Evolutionary conservation across 345 rosid genomes (phyloP).

Genomic region (Pistacia atlantica): DNA sequence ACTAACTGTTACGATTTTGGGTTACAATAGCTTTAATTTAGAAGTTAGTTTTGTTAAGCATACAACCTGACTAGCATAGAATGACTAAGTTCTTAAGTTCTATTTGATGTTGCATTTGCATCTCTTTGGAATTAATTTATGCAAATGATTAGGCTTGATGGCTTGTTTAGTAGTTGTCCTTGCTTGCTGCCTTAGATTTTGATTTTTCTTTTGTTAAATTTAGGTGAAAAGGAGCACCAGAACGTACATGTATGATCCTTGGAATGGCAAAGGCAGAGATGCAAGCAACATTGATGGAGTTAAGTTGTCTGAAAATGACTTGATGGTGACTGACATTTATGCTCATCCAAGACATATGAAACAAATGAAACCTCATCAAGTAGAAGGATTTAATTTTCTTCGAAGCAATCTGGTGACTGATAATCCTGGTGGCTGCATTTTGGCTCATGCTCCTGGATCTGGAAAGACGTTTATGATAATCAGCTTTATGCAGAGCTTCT

Average conservation of each 20-base stretch:
- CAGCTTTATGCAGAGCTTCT: constrained; percentile 87
- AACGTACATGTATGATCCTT: constrained; percentile 55
- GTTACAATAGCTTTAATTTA: too few relatives aligned
- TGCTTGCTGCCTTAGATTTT: neutral
- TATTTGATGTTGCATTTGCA: neutral
- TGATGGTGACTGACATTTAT: constrained; percentile 55
- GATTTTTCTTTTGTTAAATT: constrained; percentile 15
- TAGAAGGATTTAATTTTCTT: constrained; percentile 82
- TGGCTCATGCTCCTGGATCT: constrained; percentile 98
- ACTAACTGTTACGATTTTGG: too few relatives aligned
- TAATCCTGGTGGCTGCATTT: constrained; percentile 84
- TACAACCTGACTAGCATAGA: too few relatives aligned
- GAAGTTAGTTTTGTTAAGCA: too few relatives aligned
- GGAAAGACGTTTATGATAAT: constrained; percentile 94
- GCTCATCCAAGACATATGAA: constrained; percentile 87
- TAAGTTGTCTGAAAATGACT: constrained; percentile 51
- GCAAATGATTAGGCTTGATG: neutral
- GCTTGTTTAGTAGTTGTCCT: constrained; percentile 3
- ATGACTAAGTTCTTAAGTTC: too few relatives aligned
- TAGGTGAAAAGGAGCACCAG: constrained; percentile 64
- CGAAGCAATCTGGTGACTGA: constrained; percentile 68
- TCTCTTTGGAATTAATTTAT: neutral
- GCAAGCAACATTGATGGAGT: constrained; percentile 43
- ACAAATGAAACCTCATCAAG: constrained; percentile 88
- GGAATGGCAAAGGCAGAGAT: constrained; percentile 47